These are phyloP conservation scores for Dipteronia sinensis DNA, from an alignment of 345 rosid genomes.

Conservation along the genomic window DNA sequence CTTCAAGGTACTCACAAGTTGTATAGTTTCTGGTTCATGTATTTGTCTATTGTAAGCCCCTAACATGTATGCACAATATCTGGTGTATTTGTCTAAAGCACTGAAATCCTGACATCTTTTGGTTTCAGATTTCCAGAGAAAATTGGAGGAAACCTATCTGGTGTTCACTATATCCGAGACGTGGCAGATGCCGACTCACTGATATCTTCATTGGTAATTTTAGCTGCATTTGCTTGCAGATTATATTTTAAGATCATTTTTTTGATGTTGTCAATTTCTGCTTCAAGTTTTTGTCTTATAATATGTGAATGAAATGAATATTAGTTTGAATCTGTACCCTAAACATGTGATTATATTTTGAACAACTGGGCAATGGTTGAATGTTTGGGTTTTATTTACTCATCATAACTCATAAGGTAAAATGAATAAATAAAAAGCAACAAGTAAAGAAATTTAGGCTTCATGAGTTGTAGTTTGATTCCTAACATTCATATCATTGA, in stretches of 20 bases:
- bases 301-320: neutral
- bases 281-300: neutral
- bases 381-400: neutral
- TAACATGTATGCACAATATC: neutral
- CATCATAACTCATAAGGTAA: neutral
- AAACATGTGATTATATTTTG: neutral
- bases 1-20: conserved; percentile 64
- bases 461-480: neutral
- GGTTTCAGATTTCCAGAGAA: conserved; percentile 78
- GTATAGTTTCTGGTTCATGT: neutral
- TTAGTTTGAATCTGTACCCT: neutral
- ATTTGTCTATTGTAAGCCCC: neutral
- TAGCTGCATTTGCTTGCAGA: conserved; percentile 8
- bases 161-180: conserved; percentile 91
- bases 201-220: conserved; percentile 75
- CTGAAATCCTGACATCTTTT: conserved; percentile 21
- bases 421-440: neutral
- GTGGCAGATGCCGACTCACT: conserved; percentile 92
- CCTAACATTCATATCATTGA: neutral
- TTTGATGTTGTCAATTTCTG: neutral
- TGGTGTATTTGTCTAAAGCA: neutral
- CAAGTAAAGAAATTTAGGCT: neutral
- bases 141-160: conserved; percentile 88
- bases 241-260: neutral
- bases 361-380: neutral